Percentiles rank a stretch among this genome's conserved stretches.
Evolutionary conservation across 805 yeast genomes (phyloP).

Genomic region (Torulaspora gathmanii): DNA sequence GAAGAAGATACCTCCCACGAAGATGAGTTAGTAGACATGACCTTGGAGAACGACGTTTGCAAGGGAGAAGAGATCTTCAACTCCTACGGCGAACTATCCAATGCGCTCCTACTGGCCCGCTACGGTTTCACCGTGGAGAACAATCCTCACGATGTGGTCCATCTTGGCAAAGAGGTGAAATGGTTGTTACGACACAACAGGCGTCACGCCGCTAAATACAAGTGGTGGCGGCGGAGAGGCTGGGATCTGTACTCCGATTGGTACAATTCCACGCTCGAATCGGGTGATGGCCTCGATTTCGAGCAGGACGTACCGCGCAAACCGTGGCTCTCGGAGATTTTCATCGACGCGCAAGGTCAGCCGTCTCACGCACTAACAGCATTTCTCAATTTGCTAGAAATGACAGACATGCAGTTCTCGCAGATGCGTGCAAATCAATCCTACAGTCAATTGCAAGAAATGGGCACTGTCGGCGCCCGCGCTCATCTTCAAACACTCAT

Average conservation of each 20-base stretch:
- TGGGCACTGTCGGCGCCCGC: not conserved
- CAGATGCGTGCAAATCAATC: conserved; percentile 1
- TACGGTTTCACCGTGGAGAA: conserved; percentile 68
- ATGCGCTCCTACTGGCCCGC: conserved; percentile 60
- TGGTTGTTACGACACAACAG: conserved; percentile 13
- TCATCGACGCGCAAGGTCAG: conserved; percentile 40
- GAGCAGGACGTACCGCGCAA: conserved; percentile 6
- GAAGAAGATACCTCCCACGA: conserved; percentile 36
- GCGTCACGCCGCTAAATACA: conserved; percentile 12
- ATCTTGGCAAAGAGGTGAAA: conserved; percentile 42
- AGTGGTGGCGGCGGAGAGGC: conserved; percentile 28
- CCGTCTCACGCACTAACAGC: conserved; percentile 45
- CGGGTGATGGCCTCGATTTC: conserved; percentile 13
- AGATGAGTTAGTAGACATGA: conserved; percentile 68
- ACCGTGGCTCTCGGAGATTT: conserved; percentile 44
- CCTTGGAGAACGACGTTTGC: conserved; percentile 42
- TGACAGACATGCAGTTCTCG: conserved; percentile 28
- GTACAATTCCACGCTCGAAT: conserved; percentile 15
- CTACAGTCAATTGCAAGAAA: not conserved
- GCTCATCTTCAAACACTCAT: not conserved
- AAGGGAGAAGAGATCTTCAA: conserved; percentile 65
- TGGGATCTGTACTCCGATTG: conserved; percentile 15
- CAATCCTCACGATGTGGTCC: conserved; percentile 53
- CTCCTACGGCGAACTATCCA: conserved; percentile 73
- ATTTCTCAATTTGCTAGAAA: conserved; percentile 36